Percentiles rank a stretch among this genome's conserved stretches.
Evolutionary conservation across 2,329 filamentous ascomycete genomes (phyloP).

Genomic region (Sarocladiaceae sp.): DNA sequence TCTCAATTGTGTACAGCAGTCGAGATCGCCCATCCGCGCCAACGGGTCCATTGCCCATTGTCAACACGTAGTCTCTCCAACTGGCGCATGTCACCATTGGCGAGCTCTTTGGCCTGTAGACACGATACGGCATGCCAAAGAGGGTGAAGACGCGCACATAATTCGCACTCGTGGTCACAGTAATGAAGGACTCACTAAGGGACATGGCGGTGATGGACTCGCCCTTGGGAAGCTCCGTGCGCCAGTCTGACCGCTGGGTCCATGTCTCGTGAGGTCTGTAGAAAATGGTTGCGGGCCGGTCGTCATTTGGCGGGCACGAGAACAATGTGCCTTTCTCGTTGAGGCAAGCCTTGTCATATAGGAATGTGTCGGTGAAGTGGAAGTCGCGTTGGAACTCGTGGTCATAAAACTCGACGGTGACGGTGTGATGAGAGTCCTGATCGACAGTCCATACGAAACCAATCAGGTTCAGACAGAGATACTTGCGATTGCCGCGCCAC

Average conservation of each 20-base stretch:
- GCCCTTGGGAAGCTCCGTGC: constrained; percentile 77
- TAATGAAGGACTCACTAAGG: constrained; percentile 83
- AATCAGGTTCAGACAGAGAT: constrained; percentile 86
- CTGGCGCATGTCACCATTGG: constrained; percentile 90
- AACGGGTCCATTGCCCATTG: constrained; percentile 85
- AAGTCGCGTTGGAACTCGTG: constrained; percentile 88
- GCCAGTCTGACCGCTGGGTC: constrained; percentile 87
- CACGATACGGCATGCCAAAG: constrained; percentile 80
- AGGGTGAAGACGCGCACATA: constrained; percentile 92
- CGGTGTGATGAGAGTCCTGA: constrained; percentile 86
- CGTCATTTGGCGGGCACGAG: constrained; percentile 65
- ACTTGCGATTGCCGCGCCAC: constrained; percentile 90
- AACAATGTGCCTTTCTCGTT: constrained; percentile 81
- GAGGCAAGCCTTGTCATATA: constrained; percentile 93
- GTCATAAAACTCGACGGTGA: constrained; percentile 97
- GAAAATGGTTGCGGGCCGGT: constrained; percentile 72
- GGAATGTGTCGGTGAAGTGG: constrained; percentile 93
- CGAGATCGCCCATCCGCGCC: constrained; percentile 70
- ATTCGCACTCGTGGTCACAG: constrained; percentile 77
- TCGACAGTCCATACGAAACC: constrained; percentile 97
- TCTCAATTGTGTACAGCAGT: constrained; percentile 86
- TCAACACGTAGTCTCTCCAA: constrained; percentile 94
- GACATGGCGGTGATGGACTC: constrained; percentile 85
- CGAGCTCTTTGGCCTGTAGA: constrained; percentile 86
- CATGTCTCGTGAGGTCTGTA: constrained; percentile 96